A percentile compares a stretch with the other conserved stretches of the same genome.
Evolutionary conservation across 2,329 filamentous ascomycete species (phyloP).

Genomic region (Dactylellina sp.): DNA sequence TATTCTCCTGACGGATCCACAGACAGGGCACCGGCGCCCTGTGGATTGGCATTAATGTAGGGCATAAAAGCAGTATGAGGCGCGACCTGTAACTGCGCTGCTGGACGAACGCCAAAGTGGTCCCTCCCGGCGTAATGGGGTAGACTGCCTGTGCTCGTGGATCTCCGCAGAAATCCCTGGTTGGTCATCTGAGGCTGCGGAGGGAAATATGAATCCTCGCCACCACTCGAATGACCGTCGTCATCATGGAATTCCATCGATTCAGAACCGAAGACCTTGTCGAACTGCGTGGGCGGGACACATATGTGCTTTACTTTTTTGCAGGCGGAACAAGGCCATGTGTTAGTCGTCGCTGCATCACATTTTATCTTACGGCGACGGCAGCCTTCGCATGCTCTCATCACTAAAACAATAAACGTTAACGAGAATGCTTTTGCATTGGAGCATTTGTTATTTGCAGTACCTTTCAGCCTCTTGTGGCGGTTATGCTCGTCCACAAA

Average conservation of each 20-base stretch:
- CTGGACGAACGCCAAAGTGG: slow-evolving; percentile 50
- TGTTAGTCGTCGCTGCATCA: slow-evolving; percentile 95
- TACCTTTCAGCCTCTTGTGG: slow-evolving; percentile 94
- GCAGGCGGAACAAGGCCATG: slow-evolving; percentile 96
- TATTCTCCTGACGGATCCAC: slow-evolving; percentile 47
- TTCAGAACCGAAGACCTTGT: slow-evolving; percentile 68
- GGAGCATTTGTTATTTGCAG: neutral
- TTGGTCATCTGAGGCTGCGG: slow-evolving; percentile 52
- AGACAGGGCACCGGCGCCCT: slow-evolving; percentile 9
- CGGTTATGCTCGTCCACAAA: slow-evolving; percentile 99
- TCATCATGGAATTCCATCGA: slow-evolving; percentile 65
- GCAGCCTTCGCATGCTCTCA: slow-evolving; percentile 97
- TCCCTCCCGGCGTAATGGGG: slow-evolving; percentile 49
- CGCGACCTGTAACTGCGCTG: slow-evolving; percentile 44
- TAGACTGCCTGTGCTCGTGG: slow-evolving; percentile 54
- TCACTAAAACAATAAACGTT: slow-evolving; percentile 71
- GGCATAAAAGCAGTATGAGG: slow-evolving; percentile 52
- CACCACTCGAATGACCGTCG: slow-evolving; percentile 61
- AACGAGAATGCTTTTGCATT: neutral
- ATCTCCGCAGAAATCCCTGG: slow-evolving; percentile 57
- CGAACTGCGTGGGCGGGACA: slow-evolving; percentile 83
- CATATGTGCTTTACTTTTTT: slow-evolving; percentile 92
- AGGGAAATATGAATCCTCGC: slow-evolving; percentile 63
- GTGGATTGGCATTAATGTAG: slow-evolving; percentile 29
- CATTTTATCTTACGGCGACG: slow-evolving; percentile 97